Evolutionary conservation across 768 basidiomycete genomes (phyloP).

Genomic region (Amanita inopinata): DNA sequence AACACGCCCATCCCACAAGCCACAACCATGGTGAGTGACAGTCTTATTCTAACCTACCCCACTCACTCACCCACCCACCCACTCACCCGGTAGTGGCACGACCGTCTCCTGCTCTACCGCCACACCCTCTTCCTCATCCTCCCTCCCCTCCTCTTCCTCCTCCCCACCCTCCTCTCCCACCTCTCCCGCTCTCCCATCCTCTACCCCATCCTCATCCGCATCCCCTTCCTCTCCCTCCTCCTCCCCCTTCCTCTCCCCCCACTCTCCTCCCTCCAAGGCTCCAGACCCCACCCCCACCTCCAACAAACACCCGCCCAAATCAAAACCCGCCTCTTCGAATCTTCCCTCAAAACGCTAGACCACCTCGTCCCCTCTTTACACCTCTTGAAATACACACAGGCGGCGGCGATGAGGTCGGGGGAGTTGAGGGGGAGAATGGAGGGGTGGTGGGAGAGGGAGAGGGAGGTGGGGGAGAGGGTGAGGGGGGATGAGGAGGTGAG

Average conservation of each 20-base stretch:
- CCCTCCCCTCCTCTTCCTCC: conserved; percentile 38
- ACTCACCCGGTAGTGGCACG: conserved; percentile 48
- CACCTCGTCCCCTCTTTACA: conserved; percentile 38
- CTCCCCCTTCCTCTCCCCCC: conserved; percentile 16
- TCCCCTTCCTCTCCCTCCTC: conserved; percentile 19
- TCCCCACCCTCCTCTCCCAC: conserved; percentile 17
- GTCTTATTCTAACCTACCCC: neutral
- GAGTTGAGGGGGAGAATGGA: conserved; percentile 34
- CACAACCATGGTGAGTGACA: conserved; percentile 5
- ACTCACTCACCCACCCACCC: neutral
- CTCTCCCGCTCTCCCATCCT: conserved; percentile 15
- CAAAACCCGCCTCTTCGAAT: conserved; percentile 16
- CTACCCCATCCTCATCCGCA: conserved; percentile 24
- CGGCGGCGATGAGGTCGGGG: conserved; percentile 46
- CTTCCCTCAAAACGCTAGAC: conserved; percentile 23
- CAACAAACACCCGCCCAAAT: conserved; percentile 18
- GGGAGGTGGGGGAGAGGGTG: conserved; percentile 39
- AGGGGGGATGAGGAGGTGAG: conserved; percentile 39
- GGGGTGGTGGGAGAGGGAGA: conserved; percentile 51
- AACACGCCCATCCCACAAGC: neutral
- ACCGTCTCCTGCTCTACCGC: conserved; percentile 44
- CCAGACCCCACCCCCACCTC: conserved; percentile 10
- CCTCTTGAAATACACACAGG: conserved; percentile 45
- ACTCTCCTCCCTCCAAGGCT: conserved; percentile 14
- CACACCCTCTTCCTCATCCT: conserved; percentile 48